phyloP scores from a whole-genome alignment of 129 eudicot genomes.

The Ambrosia artemisiifolia region DNA sequence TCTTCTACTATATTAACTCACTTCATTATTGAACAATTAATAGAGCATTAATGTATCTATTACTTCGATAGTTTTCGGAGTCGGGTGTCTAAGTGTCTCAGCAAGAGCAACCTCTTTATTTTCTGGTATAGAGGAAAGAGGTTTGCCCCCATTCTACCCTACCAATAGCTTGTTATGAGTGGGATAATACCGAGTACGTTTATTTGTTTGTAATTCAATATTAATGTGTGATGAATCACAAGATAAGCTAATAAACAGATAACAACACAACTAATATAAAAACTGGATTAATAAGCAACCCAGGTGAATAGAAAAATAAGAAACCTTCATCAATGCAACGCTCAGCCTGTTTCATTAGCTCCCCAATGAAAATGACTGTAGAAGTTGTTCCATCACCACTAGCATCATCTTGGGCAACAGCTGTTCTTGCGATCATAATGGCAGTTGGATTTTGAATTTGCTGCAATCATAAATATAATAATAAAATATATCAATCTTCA shows the following conservation, averaged over 20 bases:
- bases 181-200: too few relatives aligned
- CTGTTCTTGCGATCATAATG: constrained; percentile 98
- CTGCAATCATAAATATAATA: constrained; percentile 44
- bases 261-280: neutral
- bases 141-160: too few relatives aligned
- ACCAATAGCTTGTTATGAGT: too few relatives aligned
- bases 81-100: too few relatives aligned
- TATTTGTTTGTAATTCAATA: neutral
- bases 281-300: neutral
- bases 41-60: neutral
- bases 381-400: constrained; percentile 99
- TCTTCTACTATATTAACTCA: neutral
- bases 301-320: neutral
- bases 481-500: neutral
- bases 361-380: constrained; percentile 93
- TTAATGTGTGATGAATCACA: neutral
- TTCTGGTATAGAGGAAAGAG: too few relatives aligned
- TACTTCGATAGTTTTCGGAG: too few relatives aligned
- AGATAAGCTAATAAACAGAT: neutral
- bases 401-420: constrained; percentile 98
- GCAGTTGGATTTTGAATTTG: constrained; percentile 99
- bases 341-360: constrained; percentile 97
- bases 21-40: neutral
- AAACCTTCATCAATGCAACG: constrained; percentile 96
- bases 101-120: too few relatives aligned